phyloP scores from a whole-genome alignment of 768 basidiomycete species.

The Jaapia argillacea region DNA sequence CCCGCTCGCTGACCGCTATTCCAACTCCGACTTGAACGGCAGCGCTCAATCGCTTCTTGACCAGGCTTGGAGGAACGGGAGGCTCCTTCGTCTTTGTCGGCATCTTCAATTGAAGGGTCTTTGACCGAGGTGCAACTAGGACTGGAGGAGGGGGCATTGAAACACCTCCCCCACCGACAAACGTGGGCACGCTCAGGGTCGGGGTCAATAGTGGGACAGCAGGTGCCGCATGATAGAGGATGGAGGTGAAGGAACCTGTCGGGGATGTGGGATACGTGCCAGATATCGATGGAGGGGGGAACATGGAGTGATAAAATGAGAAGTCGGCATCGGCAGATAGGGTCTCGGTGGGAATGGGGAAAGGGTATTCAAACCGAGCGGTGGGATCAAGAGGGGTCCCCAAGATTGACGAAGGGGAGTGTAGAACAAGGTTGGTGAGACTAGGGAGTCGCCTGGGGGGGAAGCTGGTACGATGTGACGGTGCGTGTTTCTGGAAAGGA shows the following conservation, averaged over 20 bases:
- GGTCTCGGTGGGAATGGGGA: slow-evolving; percentile 9
- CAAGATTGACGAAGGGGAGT: slow-evolving; percentile 21
- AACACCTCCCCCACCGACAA: not conserved
- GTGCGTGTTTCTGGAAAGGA: no score
- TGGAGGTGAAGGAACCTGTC: slow-evolving; percentile 1
- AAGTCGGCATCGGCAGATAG: slow-evolving; percentile 3
- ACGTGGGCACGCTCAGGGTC: not conserved
- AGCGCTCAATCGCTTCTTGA: slow-evolving; percentile 11
- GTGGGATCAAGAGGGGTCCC: slow-evolving; percentile 22
- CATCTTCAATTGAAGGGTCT: slow-evolving; percentile 3
- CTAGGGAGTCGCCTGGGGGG: slow-evolving; percentile 9
- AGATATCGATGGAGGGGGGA: no score
- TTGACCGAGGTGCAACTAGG: not conserved
- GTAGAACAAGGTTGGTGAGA: slow-evolving; percentile 14
- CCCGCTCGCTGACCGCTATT: no score
- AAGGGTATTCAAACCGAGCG: slow-evolving; percentile 23
- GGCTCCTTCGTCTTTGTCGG: slow-evolving; percentile 14
- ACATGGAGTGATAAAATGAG: slow-evolving; percentile 2
- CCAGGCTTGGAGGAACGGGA: slow-evolving; percentile 12
- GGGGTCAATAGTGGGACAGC: not conserved
- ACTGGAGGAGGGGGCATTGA: not conserved
- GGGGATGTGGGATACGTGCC: slow-evolving; percentile 2
- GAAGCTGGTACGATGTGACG: not conserved
- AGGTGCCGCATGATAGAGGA: not conserved
- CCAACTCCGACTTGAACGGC: no score